Base-by-base conservation (phyloP, 306 rosid species). In the Ammopiptanthus mongolicus region DNA sequence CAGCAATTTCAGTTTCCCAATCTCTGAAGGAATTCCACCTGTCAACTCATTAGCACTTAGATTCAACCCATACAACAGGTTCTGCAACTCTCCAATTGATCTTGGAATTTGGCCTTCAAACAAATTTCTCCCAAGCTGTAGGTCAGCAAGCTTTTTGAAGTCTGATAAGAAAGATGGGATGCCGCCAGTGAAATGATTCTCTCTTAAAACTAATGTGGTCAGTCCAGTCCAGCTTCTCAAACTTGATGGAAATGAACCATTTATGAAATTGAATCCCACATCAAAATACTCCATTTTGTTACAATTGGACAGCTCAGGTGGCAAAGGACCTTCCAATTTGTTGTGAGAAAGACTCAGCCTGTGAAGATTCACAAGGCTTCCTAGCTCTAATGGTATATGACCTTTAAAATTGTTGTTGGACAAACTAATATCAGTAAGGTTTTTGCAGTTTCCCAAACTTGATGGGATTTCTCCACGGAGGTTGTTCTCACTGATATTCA, bases 61-160 rank as follows among this genome's bases (percentile, higher is more conserved):
- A 77, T 85, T 88, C 78, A 85, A 67, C 7, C 47, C 71, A 29
- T 63, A 58, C 9, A 73, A 64, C 23, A 83, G 69, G 66, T 67
- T 77, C 61, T 48, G 42, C 81, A 82, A 51, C 18, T 66, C 55
- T 71, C 86, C 90, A 61, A 88, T 44, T 6, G 81, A 70, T 5
- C 78, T 13, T 8, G 90, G 85, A 69, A 88, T 82, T 66, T 62
- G 71, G 34, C 92, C 92, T 31, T 78, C 84, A 1, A 88, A 72
- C n/a, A 42, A 48, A 77, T 88, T 88, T 47, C 85, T 85, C 9
- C 90, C 88, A 55, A 88, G 82, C 10, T 84, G 84, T 76, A 86
- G 84, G 75, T 76, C 74, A 11, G 29, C 74, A 37, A 86, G 90
- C 79, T 23, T 69, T 42, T 48, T 41, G 67, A 81, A 75, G 6